Percentiles rank a stretch among this genome's conserved stretches.
Conservation (phyloP, 73 alveolate genomes). For the Blepharisma stoltei region DNA sequence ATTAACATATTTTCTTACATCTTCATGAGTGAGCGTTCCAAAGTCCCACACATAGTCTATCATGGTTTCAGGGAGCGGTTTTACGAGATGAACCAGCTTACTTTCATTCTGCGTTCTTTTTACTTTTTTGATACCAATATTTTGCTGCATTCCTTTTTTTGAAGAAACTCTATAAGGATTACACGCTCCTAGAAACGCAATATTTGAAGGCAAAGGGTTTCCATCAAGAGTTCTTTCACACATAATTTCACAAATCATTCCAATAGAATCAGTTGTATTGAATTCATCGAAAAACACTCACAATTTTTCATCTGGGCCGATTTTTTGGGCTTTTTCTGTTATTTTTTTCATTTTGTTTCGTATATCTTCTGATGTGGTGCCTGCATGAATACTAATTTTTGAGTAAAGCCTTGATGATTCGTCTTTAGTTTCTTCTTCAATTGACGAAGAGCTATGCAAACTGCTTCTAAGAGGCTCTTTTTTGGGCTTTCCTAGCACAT, state of each 20-base stretch:
- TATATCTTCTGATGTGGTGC: conserved; percentile 49
- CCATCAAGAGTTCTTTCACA: conserved; percentile 11
- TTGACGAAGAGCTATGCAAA: too few species aligned
- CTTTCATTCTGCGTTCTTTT: not conserved
- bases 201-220: not conserved
- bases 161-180: conserved; percentile 25
- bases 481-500: conserved; percentile 44
- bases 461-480: too few species aligned
- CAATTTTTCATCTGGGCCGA: not conserved
- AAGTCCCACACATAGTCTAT: conserved; percentile 32
- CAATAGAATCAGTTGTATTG: conserved; percentile 28
- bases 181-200: conserved; percentile 19
- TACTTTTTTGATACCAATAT: conserved; percentile 17
- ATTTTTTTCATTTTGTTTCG: conserved; percentile 36
- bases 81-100: conserved; percentile 17
- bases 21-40: not conserved
- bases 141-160: not conserved
- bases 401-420: not conserved
- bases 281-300: conserved; percentile 31
- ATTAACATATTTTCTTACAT: not conserved
- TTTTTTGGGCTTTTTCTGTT: conserved; percentile 41
- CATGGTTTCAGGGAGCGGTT: conserved; percentile 19
- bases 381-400: conserved; percentile 63
- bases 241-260: conserved; percentile 1
- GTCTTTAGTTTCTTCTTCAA: too few species aligned